Percentiles rank a stretch among this genome's conserved stretches.
phyloP scores from a whole-genome alignment of 1,284 basidiomycete species.

The Wolfiporia cocos region DNA sequence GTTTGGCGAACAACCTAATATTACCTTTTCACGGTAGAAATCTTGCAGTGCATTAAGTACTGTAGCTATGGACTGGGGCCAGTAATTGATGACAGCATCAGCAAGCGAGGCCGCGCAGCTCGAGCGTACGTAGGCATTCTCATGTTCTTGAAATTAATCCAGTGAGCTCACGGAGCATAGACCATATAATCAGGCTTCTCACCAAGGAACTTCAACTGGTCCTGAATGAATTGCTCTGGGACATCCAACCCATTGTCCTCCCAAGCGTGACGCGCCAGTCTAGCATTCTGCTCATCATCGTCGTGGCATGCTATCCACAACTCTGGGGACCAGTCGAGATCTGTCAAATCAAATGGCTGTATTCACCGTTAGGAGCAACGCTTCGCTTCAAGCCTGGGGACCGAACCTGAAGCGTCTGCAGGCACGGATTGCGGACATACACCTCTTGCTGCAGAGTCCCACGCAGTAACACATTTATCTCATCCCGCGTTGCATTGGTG shows the following conservation, averaged over 20 bases:
- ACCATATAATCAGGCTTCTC: constrained; percentile 14
- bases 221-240: constrained; percentile 63
- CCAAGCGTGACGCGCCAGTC: constrained; percentile 83
- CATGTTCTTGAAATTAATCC: constrained; percentile 51
- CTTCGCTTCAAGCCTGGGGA: background rate
- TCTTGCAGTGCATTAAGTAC: constrained; percentile 52
- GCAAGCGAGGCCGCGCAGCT: constrained; percentile 74
- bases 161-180: constrained; percentile 4
- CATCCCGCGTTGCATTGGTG: constrained; percentile 53
- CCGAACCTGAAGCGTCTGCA: constrained; percentile 85
- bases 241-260: constrained; percentile 96
- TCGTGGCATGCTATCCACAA: constrained; percentile 92
- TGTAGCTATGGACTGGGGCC: constrained; percentile 58
- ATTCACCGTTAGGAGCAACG: background rate
- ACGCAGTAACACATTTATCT: constrained; percentile 62
- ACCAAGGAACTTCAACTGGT: constrained; percentile 73
- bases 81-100: constrained; percentile 64
- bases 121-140: constrained; percentile 76
- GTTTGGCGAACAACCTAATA: background rate
- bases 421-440: constrained; percentile 82
- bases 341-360: constrained; percentile 92
- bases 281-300: constrained; percentile 86
- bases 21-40: constrained; percentile 81
- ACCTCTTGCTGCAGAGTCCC: constrained; percentile 87
- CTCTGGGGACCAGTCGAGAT: constrained; percentile 88